These are phyloP conservation scores for Zygotorulaspora chibaensis DNA, from an alignment of 805 yeast genomes.

Conservation along the genomic window DNA sequence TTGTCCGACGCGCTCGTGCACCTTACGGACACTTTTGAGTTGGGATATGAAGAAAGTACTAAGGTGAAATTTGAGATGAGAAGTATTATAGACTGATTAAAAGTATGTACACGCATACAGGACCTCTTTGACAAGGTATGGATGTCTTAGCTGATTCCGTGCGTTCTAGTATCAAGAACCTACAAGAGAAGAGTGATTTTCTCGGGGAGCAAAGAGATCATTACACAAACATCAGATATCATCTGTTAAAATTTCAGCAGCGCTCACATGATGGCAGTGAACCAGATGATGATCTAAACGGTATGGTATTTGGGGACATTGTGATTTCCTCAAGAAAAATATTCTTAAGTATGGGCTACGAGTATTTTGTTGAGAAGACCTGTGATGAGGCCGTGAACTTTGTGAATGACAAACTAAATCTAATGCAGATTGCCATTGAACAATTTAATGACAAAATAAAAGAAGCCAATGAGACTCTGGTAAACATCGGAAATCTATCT, in stretches of 20 bases:
- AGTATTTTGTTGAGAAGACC: constrained; percentile 31
- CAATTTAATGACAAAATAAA: constrained; percentile 40
- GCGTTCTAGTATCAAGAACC: constrained; percentile 19
- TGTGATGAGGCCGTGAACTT: constrained; percentile 23
- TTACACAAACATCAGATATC: constrained; percentile 20
- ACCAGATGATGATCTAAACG: constrained; percentile 15
- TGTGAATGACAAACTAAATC: constrained; percentile 22
- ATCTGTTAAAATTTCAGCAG: constrained; percentile 7
- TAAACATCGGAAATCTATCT: constrained; percentile 17
- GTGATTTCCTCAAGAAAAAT: constrained; percentile 24
- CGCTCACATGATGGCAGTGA: constrained; percentile 6
- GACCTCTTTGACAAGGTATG: constrained; percentile 3
- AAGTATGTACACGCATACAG: background rate
- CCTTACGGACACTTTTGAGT: too few relatives aligned
- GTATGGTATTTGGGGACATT: constrained; percentile 31
- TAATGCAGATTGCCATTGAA: constrained; percentile 38
- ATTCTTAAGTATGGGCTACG: constrained; percentile 32
- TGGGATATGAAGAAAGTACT: too few relatives aligned
- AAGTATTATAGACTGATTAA: too few relatives aligned
- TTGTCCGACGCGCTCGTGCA: too few relatives aligned
- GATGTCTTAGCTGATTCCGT: constrained; percentile 21
- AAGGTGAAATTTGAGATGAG: too few relatives aligned
- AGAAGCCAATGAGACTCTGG: constrained; percentile 39
- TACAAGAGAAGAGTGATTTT: constrained; percentile 25
- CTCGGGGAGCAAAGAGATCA: constrained; percentile 27